These are phyloP conservation scores for Podospora pseudoanserina DNA, from an alignment of 495 filamentous ascomycete species.

Conservation along the genomic window DNA sequence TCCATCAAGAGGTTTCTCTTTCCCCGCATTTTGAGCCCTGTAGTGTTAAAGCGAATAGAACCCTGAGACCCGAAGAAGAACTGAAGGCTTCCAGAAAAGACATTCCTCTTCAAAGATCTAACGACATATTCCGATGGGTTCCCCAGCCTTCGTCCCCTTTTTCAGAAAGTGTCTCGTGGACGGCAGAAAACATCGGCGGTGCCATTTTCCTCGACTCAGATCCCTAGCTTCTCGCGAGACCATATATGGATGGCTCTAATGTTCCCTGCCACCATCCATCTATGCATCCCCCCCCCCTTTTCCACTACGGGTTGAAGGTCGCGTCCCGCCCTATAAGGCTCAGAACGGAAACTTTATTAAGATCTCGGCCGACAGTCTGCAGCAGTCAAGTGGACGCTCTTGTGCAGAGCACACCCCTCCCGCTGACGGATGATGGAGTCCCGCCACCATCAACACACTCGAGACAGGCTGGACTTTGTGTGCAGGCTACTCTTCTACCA, in stretches of 20 bases:
- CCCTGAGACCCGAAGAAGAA: neutral
- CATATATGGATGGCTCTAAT: neutral
- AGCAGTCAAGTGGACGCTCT: neutral
- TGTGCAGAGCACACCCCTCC: neutral
- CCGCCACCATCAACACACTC: neutral
- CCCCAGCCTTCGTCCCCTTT: neutral
- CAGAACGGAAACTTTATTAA: neutral
- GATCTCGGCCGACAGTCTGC: neutral
- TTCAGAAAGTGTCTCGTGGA: neutral
- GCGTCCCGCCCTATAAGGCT: neutral
- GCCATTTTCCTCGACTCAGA: neutral
- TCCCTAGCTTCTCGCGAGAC: neutral
- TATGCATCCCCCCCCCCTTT: neutral
- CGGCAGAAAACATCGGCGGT: neutral
- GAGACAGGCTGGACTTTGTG: neutral
- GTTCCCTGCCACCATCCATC: neutral
- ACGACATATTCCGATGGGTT: neutral
- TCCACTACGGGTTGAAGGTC: neutral
- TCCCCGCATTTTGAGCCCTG: conserved; percentile 1
- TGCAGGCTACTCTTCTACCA: neutral
- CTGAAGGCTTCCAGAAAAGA: neutral
- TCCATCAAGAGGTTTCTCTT: conserved; percentile 2
- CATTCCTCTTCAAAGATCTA: neutral
- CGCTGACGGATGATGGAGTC: neutral
- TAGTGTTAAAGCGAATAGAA: neutral